Base-by-base conservation (phyloP, 164 flowering plant species). In the Warburgia ugandensis region DNA sequence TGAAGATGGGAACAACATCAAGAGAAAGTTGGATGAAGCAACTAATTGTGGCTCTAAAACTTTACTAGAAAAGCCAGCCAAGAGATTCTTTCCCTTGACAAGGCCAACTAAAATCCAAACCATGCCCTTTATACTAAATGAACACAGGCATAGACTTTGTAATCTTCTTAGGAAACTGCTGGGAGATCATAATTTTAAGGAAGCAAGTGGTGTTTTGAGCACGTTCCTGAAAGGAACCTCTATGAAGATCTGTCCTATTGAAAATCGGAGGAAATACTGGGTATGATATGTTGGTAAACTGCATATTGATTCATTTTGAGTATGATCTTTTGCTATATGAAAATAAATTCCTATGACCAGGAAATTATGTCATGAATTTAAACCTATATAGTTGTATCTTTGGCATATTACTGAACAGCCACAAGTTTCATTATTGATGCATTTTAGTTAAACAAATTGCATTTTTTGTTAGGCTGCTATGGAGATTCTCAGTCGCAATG, bases 401-500 rank as follows among this genome's bases (percentile, higher is more conserved):
- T 48, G 11, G 3, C 10, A 3, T 29, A n/a, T 30, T 19, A 8
- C 31, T 28, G 20, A 23, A n/a, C 14, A 3, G 20, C n/a, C n/a
- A n/a, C 8, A 16, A 29, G 10, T 47, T 29, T n/a, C 0, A 5
- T 6, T 6, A 6, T 6, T 28, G 8, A 6, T 17, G 45, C 13
- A 42, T 47, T 2, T 45, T 48, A 11, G 39, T 3, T 30, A 14
- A 40, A 3, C 13, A 16, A 29, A 22, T 13, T 27, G 7, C 26
- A 25, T 42, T 5, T 21, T 37, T 32, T 63, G 35, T 45, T 55
- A 80, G 96, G 79, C 65, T 47, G 63, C 69, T 10, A 47, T 84
- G 80, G 89, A 78, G 71, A 60, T 84, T 61, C 64, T 72, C 20
- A 60, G 61, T 45, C 66, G 54, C 56, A 52, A 59, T 29, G 61